Conservation (phyloP, 495 filamentous ascomycete genomes). For the Collariella sp. region DNA sequence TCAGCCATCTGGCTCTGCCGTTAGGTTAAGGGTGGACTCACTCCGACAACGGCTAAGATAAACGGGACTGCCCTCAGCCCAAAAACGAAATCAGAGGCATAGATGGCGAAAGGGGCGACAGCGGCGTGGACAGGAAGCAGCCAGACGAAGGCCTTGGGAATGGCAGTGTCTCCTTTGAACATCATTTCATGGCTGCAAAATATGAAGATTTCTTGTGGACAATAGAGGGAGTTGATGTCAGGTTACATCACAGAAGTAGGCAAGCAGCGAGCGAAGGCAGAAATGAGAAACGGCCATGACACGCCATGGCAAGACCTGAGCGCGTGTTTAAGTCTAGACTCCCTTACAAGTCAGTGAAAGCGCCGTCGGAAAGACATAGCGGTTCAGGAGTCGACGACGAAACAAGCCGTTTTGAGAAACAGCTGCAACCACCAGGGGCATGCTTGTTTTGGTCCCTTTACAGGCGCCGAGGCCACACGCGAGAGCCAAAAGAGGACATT, state of each 20-base stretch:
- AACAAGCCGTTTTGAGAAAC: not conserved
- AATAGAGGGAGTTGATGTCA: not conserved
- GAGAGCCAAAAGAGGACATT: not conserved
- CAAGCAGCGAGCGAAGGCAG: not conserved
- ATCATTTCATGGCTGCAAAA: not conserved
- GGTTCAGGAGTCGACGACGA: not conserved
- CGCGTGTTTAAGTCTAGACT: not conserved
- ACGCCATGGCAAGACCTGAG: not conserved
- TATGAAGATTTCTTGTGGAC: too few species aligned
- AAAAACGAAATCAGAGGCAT: constrained; percentile 20
- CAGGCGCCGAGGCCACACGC: not conserved
- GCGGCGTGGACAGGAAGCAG: constrained; percentile 19
- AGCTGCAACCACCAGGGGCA: constrained; percentile 5
- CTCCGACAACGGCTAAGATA: constrained; percentile 19
- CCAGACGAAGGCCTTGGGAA: constrained; percentile 16
- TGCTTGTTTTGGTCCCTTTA: constrained; percentile 4
- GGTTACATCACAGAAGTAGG: too few species aligned
- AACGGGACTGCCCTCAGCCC: constrained; percentile 11
- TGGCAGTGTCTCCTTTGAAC: not conserved
- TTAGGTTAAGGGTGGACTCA: constrained; percentile 1
- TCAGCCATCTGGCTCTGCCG: not conserved
- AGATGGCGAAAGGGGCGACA: constrained; percentile 17
- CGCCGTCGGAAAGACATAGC: not conserved
- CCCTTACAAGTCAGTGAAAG: not conserved
- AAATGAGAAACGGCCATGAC: not conserved